Evolutionary conservation across 2,329 filamentous ascomycete species (phyloP), one percentile per base, ranked within the genome.

Genomic region (Zopfia rhizophila): DNA sequence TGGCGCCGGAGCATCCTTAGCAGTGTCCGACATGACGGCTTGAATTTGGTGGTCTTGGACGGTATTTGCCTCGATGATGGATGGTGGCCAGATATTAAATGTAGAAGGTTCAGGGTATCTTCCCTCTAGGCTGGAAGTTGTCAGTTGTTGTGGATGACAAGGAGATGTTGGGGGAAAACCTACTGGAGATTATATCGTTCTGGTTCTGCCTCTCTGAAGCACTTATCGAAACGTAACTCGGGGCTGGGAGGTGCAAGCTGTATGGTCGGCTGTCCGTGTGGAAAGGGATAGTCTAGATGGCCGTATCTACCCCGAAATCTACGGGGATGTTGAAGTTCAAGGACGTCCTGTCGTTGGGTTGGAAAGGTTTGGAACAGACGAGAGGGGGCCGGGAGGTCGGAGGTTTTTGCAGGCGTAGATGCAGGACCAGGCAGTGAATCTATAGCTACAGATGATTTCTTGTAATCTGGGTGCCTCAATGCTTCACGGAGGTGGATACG

Each of bases 281-380:
- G n/a, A 11, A 45, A 29, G 2, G 49, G 45, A 24, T 45, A 49
- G 36, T 52, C 48, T 3, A 45, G 48, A 7, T 48, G 43, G 14
- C 50, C 45, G 37, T 53, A 53, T 21, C 50, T 27, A 11, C 41
- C 50, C n/a, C 50, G 41, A 29, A 49, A 47, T 8, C 50, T 42
- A 3, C 19, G 19, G 21, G 50, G 50, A 22, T 53, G 50, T 27
- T 46, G 45, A 10, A 49, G 45, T n/a, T 48, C 45, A 17, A 48
- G 18, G 25, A 48, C 31, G 19, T 40, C 46, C 16, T n/a, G 25
- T 7, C 29, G 16, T 13, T 13, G 14, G 8, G 27, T 16, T 21
- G 27, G 22, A 10, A 12, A 17, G 29, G 23, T 3, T 27, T 21
- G 13, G 14, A 30, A 22, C 28, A 8, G 21, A 11, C 17, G 4